Base-by-base conservation (phyloP, 2,329 filamentous ascomycete genomes). In the Fusarium sp. region DNA sequence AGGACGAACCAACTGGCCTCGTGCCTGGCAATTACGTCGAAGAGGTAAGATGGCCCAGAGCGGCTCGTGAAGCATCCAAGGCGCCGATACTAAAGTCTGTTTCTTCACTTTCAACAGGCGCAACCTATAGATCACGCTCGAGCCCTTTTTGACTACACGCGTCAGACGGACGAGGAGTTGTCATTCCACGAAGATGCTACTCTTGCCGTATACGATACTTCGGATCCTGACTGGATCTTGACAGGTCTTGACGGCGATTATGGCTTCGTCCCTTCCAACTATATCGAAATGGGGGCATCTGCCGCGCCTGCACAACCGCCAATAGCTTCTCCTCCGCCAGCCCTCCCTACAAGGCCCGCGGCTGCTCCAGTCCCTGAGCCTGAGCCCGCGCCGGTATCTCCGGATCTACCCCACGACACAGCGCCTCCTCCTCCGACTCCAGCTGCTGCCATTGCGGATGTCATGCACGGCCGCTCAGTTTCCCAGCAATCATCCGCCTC, bases 81-180 rank as follows among this genome's bases (percentile, higher is more conserved):
- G 24, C 39, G 39, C 39, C 31, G 38, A 26, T 50, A 51, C 58
- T 50, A 43, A 58, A 22, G 11, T 22, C 12, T 38, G 25, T 29
- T 24, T 24, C 7, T 43, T 63, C 24, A 31, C n/a, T 26, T 5
- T 22, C 22, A 22, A 29, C 45, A 70, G 88, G 89, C 89, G 56
- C 80, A 84, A 70, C 85, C 91, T 24, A 77, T 86, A 61, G 81
- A 86, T 61, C 84, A 89, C 67, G 95, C 94, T 45, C 93, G 90
- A 76, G 92, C 95, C n/a, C 85, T 98, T n/a, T 99, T 94, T 81
- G 95, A 99, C 76, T 99, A 99, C 76, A 91, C 91, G 46, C 88
- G 94, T 70, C 95, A 99, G 79, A 99, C 95, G 24, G 95, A 99
- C 73, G 95, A 99, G 78, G 95, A 99, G 78, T 83, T 99, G 9